Percentiles rank a stretch among this genome's conserved stretches.
phyloP scores from a whole-genome alignment of 768 basidiomycete species.

The Boletus fagicola region DNA sequence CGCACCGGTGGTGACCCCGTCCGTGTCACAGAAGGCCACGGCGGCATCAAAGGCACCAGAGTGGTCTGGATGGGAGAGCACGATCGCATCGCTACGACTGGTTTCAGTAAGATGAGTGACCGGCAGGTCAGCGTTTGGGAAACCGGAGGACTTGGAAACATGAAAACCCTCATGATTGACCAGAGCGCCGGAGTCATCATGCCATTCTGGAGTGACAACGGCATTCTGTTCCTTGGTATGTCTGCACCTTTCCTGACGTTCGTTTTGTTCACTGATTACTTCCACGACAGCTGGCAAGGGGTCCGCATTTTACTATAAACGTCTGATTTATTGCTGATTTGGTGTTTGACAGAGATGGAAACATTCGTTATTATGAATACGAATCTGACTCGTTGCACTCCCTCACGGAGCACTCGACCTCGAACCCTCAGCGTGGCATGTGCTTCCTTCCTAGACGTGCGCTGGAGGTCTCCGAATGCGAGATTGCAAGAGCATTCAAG shows the following conservation, averaged over 20 bases:
- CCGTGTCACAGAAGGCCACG: conserved; percentile 80
- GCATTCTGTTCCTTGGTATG: conserved; percentile 79
- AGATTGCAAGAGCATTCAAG: conserved; percentile 95
- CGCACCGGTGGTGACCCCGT: conserved; percentile 80
- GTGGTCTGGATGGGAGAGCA: conserved; percentile 89
- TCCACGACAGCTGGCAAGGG: conserved; percentile 74
- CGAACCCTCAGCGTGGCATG: conserved; percentile 95
- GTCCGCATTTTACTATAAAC: conserved; percentile 37
- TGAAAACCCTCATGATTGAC: conserved; percentile 81
- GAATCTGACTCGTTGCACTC: conserved; percentile 79
- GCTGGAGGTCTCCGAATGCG: conserved; percentile 85
- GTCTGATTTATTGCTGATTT: conserved; percentile 1
- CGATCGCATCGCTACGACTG: conserved; percentile 90
- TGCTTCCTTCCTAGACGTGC: conserved; percentile 93
- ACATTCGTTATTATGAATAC: conserved; percentile 97
- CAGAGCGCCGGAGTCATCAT: conserved; percentile 92
- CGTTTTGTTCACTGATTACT: conserved; percentile 1
- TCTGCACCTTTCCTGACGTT: conserved; percentile 5
- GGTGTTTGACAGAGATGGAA: conserved; percentile 69
- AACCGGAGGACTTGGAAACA: conserved; percentile 64
- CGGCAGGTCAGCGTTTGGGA: conserved; percentile 92
- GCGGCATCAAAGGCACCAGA: conserved; percentile 89
- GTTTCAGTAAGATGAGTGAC: conserved; percentile 96
- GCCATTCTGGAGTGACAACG: conserved; percentile 98
- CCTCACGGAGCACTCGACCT: conserved; percentile 81